A percentile compares a stretch with the other conserved stretches of the same genome.
These are phyloP conservation scores for Violaceomyces palustris DNA, from an alignment of 1,284 basidiomycete species.

Conservation along the genomic window DNA sequence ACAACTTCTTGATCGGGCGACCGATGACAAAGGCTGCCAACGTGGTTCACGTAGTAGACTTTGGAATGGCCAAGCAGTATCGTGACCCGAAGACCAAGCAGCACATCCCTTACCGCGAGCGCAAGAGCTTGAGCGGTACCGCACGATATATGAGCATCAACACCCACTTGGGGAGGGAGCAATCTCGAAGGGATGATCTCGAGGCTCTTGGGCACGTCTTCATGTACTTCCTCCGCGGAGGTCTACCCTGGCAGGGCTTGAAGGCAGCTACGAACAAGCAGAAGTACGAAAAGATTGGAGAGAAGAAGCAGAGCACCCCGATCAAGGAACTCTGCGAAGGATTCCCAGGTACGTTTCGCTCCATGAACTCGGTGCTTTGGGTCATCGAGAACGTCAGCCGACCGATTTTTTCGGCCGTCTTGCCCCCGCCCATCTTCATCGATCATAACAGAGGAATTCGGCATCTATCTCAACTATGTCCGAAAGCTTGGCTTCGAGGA, in stretches of 20 bases:
- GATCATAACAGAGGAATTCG: constrained; percentile 84
- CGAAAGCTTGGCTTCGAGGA: constrained; percentile 86
- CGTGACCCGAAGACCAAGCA: constrained; percentile 94
- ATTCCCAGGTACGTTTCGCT: constrained; percentile 60
- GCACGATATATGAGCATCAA: constrained; percentile 97
- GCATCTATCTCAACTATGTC: constrained; percentile 81
- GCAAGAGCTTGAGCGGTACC: constrained; percentile 82
- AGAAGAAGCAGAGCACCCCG: constrained; percentile 94
- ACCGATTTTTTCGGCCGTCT: no score
- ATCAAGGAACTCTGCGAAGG: constrained; percentile 91
- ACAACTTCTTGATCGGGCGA: constrained; percentile 90
- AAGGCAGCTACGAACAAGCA: constrained; percentile 97
- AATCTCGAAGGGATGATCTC: constrained; percentile 87
- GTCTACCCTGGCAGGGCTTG: constrained; percentile 90
- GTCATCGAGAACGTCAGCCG: no score
- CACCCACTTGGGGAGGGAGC: constrained; percentile 89
- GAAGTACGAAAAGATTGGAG: constrained; percentile 97
- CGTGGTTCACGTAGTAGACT: constrained; percentile 81
- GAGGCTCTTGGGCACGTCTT: constrained; percentile 94
- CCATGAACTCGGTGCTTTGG: no score
- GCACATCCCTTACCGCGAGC: constrained; percentile 92
- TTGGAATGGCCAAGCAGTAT: constrained; percentile 97
- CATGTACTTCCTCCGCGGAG: constrained; percentile 90
- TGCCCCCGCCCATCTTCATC: no score
- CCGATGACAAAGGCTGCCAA: constrained; percentile 81